phyloP scores from a whole-genome alignment of 768 basidiomycete genomes.

The Strobilomyces echinocephalus region DNA sequence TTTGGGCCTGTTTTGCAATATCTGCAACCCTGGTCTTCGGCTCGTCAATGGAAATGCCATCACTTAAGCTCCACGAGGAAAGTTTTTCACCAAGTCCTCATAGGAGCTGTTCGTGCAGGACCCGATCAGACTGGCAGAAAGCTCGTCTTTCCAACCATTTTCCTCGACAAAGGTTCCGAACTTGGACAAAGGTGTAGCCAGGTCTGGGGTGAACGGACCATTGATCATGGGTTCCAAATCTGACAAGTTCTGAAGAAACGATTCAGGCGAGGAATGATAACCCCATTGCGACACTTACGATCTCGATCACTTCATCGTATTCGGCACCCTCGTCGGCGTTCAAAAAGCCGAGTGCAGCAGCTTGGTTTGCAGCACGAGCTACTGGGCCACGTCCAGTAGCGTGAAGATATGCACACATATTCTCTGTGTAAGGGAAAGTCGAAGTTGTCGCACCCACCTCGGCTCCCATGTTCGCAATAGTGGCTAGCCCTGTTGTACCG shows the following conservation, averaged over 20 bases:
- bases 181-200: constrained; percentile 88
- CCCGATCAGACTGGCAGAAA: constrained; percentile 90
- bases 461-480: constrained; percentile 98
- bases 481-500: constrained; percentile 64
- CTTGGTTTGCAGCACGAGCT: constrained; percentile 80
- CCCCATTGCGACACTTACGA: constrained; percentile 48
- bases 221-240: constrained; percentile 90
- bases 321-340: constrained; percentile 80
- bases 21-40: constrained; percentile 84
- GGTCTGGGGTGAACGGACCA: constrained; percentile 96
- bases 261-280: neutral
- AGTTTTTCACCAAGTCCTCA: constrained; percentile 72
- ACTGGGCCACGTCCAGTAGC: constrained; percentile 88
- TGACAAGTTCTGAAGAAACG: constrained; percentile 64
- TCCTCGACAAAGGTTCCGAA: constrained; percentile 76
- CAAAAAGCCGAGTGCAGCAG: constrained; percentile 74
- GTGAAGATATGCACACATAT: constrained; percentile 84
- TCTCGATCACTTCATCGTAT: constrained; percentile 93
- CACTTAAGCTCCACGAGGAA: neutral
- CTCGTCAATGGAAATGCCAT: constrained; percentile 2
- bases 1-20: constrained; percentile 83
- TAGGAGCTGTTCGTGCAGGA: constrained; percentile 99
- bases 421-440: constrained; percentile 90
- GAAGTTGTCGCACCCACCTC: constrained; percentile 99
- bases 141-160: constrained; percentile 90